These are phyloP conservation scores for Dichotomocladium elegans DNA, from an alignment of 371 early-diverging fungal species.

Conservation along the genomic window DNA sequence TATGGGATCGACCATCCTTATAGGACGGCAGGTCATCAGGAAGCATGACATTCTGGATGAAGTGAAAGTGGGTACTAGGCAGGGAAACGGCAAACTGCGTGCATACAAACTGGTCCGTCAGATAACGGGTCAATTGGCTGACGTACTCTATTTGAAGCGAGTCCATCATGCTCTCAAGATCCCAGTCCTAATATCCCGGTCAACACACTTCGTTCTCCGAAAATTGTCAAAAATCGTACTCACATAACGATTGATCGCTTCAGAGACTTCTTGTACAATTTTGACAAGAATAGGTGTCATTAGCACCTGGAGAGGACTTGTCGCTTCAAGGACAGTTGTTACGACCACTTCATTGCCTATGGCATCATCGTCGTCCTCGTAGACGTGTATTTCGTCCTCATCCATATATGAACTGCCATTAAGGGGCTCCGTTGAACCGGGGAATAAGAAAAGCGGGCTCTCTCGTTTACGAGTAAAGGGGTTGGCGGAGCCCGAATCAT, in stretches of 20 bases:
- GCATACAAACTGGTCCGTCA: slow-evolving; percentile 50
- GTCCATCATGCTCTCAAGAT: slow-evolving; percentile 70
- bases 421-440: neutral
- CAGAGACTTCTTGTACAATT: slow-evolving; percentile 68
- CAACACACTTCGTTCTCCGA: no score
- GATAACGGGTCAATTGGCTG: slow-evolving; percentile 50
- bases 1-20: slow-evolving; percentile 47
- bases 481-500: no score
- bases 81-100: slow-evolving; percentile 56
- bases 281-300: slow-evolving; percentile 74
- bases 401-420: neutral
- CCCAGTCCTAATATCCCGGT: slow-evolving; percentile 64
- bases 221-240: no score
- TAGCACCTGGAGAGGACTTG: slow-evolving; percentile 53
- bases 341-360: slow-evolving; percentile 38
- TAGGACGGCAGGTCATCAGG: slow-evolving; percentile 64
- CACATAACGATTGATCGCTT: slow-evolving; percentile 66
- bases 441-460: neutral
- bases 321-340: slow-evolving; percentile 59
- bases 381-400: neutral
- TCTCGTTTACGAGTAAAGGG: neutral
- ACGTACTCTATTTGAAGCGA: slow-evolving; percentile 67
- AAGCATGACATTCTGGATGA: slow-evolving; percentile 76
- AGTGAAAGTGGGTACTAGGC: slow-evolving; percentile 64
- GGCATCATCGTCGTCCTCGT: slow-evolving; percentile 6